Evolutionary conservation across 1,284 basidiomycete genomes (phyloP), one percentile per base, ranked within the genome.

Genomic region (Rugiboletus extremiorientalis): DNA sequence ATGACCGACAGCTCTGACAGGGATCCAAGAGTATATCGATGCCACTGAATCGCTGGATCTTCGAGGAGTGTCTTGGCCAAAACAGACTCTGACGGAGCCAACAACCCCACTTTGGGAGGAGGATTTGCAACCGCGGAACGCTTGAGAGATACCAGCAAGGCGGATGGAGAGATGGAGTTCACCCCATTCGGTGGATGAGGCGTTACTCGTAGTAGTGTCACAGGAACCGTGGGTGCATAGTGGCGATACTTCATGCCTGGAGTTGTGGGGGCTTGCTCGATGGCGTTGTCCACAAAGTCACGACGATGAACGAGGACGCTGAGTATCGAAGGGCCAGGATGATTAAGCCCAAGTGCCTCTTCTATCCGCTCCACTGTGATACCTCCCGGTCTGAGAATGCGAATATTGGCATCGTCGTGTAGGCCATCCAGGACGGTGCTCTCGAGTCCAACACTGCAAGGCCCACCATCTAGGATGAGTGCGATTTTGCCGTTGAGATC

Each of bases 161-260:
- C 59, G 11, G 69, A 62, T 16, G 76, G 55, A 4, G 77, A 64
- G 6, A 72, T 63, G 12, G 71, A 55, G 27, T 67, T 57, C 20
- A 63, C 57, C 12, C 68, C 74, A 12, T 58, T 38, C 9, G 82
- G 77, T 41, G 79, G 77, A 31, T 66, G 53, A 22, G 79, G 74
- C 54, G 73, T 64, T 52, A 88, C 86, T 55, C 84, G 77, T 30
- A 96, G 75, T 10, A 97, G 79, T 28, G 84, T 85, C 23, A 96
- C 90, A 4, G 94, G 92, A 15, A 94, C 86, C 2, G 86, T 79
- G 2, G 96, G 96, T 28, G 95, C 92, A 72, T 99, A 99, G 76
- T 99, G 97, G 51, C 91, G 84, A 73, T 99, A 99, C 76, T 99
- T 99, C 96, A 98, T 98, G n/a, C 97, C 97, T 1, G 97, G 97